phyloP scores from a whole-genome alignment of 2,329 filamentous ascomycete genomes.

The Aspergillus neoniger region DNA sequence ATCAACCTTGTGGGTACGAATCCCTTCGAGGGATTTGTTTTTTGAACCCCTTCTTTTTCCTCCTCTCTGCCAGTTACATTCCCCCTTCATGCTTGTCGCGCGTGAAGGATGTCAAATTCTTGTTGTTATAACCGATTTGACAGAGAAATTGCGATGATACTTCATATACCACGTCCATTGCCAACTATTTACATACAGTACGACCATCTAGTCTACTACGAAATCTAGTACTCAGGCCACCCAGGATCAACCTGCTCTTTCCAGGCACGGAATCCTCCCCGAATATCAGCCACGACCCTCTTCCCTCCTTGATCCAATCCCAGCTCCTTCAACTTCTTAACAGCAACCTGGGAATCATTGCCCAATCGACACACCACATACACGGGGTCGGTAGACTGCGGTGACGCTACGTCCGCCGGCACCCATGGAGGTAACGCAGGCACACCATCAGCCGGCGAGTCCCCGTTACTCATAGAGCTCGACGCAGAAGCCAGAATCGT shows the following conservation, averaged over 20 bases:
- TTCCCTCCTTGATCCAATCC: constrained; percentile 37
- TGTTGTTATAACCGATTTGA: neutral
- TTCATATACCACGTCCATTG: neutral
- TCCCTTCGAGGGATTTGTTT: neutral
- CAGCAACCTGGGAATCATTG: constrained; percentile 52
- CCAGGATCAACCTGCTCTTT: constrained; percentile 43
- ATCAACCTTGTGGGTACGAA: constrained; percentile 1
- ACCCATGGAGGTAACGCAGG: constrained; percentile 30
- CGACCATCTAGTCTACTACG: neutral
- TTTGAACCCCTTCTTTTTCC: neutral
- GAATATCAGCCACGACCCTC: constrained; percentile 44
- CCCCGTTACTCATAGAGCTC: constrained; percentile 1
- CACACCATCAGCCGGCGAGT: neutral
- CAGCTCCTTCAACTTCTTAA: constrained; percentile 44
- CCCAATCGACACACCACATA: constrained; percentile 52
- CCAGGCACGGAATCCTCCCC: constrained; percentile 47
- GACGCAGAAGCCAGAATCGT: constrained; percentile 35
- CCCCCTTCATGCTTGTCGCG: neutral
- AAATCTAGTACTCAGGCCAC: constrained; percentile 42
- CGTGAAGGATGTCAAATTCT: no score
- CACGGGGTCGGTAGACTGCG: constrained; percentile 34
- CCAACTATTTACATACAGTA: neutral
- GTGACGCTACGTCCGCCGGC: constrained; percentile 26
- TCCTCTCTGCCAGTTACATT: neutral
- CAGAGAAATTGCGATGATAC: neutral